Base-by-base conservation (phyloP, 192 early-diverging fungal species). In the Phlyctochytrium arcticum region DNA sequence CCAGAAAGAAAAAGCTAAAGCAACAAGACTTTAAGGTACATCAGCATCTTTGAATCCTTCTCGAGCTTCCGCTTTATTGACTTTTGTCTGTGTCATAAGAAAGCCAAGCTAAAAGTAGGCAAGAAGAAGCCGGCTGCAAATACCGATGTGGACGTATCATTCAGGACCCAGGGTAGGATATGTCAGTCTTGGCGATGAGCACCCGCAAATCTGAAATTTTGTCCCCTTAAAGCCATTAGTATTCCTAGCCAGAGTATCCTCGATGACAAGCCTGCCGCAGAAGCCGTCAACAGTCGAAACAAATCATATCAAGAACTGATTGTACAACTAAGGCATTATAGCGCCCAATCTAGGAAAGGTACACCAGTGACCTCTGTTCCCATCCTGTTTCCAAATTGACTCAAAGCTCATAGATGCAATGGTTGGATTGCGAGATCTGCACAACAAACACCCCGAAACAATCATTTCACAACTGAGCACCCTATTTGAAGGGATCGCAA, bases 71-170 rank as follows among this genome's bases (percentile, higher is more conserved):
- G 27, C 19, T n/a, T 12, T 10, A 21, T 37, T 34, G 19, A 27
- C 15, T 1, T 0, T 58, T 57, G 55, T 35, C 23, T 21, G 21
- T 36, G 58, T 21, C 58, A 49, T 50, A 71, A 89, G 85, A 95
- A 95, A 88, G 81, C 87, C 60, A 92, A 92, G 73, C 84, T 95
- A 12, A 95, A 95, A 75, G 85, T 95, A 36, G 93, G 93, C 48
- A 92, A 93, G 75, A 88, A 89, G 70, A 90, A 91, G 76, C 82
- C 82, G 17, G 72, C 86, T 12, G 68, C 93, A 15, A 74, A 75
- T 24, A 95, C 84, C 70, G 82, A 85, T 37, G 92, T 92, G 8
- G 88, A 92, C 46, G 89, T 87, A 21, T 90, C 90, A 19, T 92
- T 95, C 72, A 88, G 86, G 33, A 84, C 92, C 0, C 84, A 82